Conservation (phyloP, 192 early-diverging fungal species). For the Lunasporangiospora selenospora region DNA sequence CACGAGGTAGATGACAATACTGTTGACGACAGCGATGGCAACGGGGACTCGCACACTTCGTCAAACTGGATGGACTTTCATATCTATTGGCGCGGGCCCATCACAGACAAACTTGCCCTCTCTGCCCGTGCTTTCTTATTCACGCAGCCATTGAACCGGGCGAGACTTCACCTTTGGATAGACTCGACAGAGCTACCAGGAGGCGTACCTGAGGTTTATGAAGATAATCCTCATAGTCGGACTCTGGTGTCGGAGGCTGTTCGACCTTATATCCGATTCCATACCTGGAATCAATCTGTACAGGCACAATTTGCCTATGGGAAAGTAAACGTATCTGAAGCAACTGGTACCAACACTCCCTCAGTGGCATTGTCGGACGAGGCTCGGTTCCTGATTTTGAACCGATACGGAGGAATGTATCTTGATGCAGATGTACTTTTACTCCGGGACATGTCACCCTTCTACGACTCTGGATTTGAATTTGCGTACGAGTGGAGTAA, state of each 20-base stretch:
- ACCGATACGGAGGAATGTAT: conserved; percentile 47
- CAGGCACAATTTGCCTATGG: conserved; percentile 8
- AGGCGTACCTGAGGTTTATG: conserved; percentile 28
- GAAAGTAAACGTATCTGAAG: neutral
- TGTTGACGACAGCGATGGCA: too few relatives aligned
- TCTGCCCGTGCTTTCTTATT: conserved; percentile 36
- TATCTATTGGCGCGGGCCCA: conserved; percentile 43
- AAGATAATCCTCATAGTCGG: conserved; percentile 4
- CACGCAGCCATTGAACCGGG: conserved; percentile 38
- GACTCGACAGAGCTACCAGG: conserved; percentile 33
- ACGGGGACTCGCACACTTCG: too few relatives aligned
- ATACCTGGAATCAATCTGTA: conserved; percentile 33
- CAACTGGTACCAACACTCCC: too few relatives aligned
- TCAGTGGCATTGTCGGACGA: conserved; percentile 43
- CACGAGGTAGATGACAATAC: too few relatives aligned
- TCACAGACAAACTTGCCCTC: conserved; percentile 44
- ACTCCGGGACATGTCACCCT: conserved; percentile 40
- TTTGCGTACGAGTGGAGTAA: conserved; percentile 51
- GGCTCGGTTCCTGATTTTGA: conserved; percentile 44
- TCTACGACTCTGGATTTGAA: conserved; percentile 32
- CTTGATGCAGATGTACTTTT: conserved; percentile 46
- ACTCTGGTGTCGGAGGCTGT: neutral
- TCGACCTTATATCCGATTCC: conserved; percentile 15
- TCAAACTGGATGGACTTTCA: conserved; percentile 49
- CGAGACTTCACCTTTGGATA: conserved; percentile 39